Conservation (phyloP, 2,329 filamentous ascomycete species). For the Elsinoe perseae region DNA sequence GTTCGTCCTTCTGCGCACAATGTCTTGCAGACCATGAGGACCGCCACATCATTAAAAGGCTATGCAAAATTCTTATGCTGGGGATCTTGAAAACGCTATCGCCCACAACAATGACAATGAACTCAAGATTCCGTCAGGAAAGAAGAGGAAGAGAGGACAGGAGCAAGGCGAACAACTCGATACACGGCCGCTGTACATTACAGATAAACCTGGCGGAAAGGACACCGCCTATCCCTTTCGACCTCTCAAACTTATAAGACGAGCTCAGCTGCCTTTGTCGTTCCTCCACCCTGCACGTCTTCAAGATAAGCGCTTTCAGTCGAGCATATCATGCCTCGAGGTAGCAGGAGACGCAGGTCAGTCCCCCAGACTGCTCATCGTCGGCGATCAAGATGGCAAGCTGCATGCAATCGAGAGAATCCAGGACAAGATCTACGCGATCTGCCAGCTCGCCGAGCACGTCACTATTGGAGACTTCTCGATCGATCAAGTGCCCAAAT, state of each 20-base stretch:
- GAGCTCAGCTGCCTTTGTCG: slow-evolving; percentile 54
- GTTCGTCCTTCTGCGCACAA: background rate
- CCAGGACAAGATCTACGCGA: slow-evolving; percentile 51
- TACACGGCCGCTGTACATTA: background rate
- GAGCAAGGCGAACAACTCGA: background rate
- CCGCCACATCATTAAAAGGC: slow-evolving; percentile 5
- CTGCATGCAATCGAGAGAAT: slow-evolving; percentile 61
- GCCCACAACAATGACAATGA: background rate
- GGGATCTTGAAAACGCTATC: background rate
- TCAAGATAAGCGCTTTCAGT: slow-evolving; percentile 52
- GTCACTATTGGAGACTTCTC: slow-evolving; percentile 42
- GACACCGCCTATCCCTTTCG: slow-evolving; percentile 23
- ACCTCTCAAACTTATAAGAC: slow-evolving; percentile 44
- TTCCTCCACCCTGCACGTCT: slow-evolving; percentile 51
- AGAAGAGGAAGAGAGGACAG: slow-evolving; percentile 3
- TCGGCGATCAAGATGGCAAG: slow-evolving; percentile 45
- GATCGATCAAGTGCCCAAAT: background rate
- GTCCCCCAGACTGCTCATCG: slow-evolving; percentile 52
- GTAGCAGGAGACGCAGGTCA: slow-evolving; percentile 41
- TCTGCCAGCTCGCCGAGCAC: slow-evolving; percentile 63
- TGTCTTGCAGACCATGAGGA: background rate
- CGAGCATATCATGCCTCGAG: slow-evolving; percentile 56
- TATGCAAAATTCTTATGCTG: slow-evolving; percentile 8
- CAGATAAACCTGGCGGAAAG: background rate
- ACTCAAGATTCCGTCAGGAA: background rate